A percentile compares a stretch with the other conserved stretches of the same genome.
These are phyloP conservation scores for Epichloe hybrida DNA, from an alignment of 2,329 filamentous ascomycete species.

Conservation along the genomic window DNA sequence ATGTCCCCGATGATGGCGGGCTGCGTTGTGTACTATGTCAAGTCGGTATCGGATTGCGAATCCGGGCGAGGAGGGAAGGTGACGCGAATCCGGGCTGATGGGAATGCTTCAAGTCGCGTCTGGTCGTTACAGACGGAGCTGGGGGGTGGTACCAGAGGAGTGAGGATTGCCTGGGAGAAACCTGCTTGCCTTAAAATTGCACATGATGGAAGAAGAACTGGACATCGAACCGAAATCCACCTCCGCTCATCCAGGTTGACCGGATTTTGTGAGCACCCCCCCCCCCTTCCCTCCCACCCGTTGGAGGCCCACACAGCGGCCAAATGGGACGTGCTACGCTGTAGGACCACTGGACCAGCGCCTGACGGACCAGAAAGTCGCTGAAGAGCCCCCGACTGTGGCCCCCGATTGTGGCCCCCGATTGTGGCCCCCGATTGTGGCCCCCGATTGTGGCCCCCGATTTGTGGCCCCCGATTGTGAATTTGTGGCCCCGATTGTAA, in stretches of 20 bases:
- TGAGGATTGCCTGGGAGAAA: background rate
- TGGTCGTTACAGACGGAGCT: background rate
- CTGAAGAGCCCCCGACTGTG: too few relatives aligned
- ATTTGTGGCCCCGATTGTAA: too few relatives aligned
- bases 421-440: too few relatives aligned
- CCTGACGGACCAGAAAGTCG: too few relatives aligned
- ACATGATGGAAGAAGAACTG: background rate
- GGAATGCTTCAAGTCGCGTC: background rate
- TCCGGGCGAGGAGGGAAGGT: background rate
- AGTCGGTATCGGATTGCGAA: background rate
- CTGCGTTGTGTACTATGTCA: background rate
- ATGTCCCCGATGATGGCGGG: conserved; percentile 6
- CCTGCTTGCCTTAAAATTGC: background rate
- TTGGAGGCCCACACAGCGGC: background rate
- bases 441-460: too few relatives aligned
- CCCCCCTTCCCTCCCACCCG: too few relatives aligned
- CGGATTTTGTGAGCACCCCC: background rate
- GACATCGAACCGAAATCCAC: background rate
- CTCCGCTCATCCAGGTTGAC: background rate
- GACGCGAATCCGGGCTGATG: background rate
- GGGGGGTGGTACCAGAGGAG: background rate
- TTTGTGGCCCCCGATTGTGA: too few relatives aligned
- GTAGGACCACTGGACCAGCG: too few relatives aligned
- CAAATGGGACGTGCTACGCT: background rate
- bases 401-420: too few relatives aligned